phyloP scores from a whole-genome alignment of 1,284 basidiomycete species.

The Malassezia furfur region DNA sequence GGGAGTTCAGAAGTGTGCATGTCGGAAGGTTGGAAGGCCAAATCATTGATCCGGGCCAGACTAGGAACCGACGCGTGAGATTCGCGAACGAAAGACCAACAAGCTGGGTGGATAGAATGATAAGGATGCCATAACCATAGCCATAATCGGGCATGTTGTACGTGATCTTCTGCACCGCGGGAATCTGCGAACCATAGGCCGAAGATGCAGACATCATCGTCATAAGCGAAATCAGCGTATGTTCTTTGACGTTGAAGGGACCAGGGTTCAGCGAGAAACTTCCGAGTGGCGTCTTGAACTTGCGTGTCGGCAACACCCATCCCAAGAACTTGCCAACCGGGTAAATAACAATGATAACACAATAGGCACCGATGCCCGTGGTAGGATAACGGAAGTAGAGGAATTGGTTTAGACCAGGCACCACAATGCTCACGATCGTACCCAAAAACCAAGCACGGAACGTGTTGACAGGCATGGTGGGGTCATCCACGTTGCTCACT shows the following conservation, averaged over 20 bases:
- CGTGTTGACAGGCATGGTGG: conserved; percentile 31
- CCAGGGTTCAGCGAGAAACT: conserved; percentile 82
- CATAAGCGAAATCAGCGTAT: conserved; percentile 86
- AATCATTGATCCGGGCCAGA: conserved; percentile 40
- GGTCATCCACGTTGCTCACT: conserved; percentile 39
- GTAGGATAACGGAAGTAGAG: conserved; percentile 34
- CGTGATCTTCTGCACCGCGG: conserved; percentile 52
- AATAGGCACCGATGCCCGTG: conserved; percentile 26
- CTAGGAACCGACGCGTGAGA: conserved; percentile 33
- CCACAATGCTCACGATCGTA: conserved; percentile 23
- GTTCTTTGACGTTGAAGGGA: conserved; percentile 98
- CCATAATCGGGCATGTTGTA: neutral
- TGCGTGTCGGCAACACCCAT: conserved; percentile 66
- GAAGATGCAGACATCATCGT: conserved; percentile 69
- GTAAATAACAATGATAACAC: conserved; percentile 59
- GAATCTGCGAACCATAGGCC: conserved; percentile 52
- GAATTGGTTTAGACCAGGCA: conserved; percentile 33
- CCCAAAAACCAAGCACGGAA: conserved; percentile 34
- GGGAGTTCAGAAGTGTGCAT: conserved; percentile 30
- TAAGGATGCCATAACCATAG: conserved; percentile 46
- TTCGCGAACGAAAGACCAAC: conserved; percentile 38
- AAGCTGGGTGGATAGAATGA: conserved; percentile 51
- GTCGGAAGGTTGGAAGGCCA: conserved; percentile 36
- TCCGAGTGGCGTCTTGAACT: conserved; percentile 59
- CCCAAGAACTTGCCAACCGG: conserved; percentile 79